Evolutionary conservation across 116 monocot genomes (phyloP), one percentile per base, ranked within the genome.

Genomic region (Iris pallida): DNA sequence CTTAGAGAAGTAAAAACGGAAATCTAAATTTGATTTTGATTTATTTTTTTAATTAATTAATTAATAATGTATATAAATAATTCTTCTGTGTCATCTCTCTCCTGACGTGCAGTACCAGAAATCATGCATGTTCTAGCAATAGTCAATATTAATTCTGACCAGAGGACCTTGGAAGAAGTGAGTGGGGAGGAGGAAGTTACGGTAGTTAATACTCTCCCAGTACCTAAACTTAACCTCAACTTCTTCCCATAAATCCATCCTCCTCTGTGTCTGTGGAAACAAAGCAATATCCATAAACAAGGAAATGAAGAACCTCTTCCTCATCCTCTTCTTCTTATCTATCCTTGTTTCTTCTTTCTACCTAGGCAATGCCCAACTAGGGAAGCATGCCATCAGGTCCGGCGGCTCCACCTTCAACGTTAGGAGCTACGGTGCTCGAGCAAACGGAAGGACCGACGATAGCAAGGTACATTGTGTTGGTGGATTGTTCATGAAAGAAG

Each of bases 391-490:
- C 13, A 16, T 14, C 15, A 55, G 12, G 44, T 17, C 20, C 44
- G 54, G 63, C 0, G 30, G 30, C 30, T 30, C 58, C 3, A 51
- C 12, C 20, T 79, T 73, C 64, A 68, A 69, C 5, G 79, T 79
- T 13, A 46, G 16, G 64, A 61, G 13, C 2, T 79, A 41, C 8
- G 79, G 79, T 6, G 79, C 79, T 12, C 14, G 51, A 16, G 79
- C 46, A 14, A 30, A 68, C 45, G 73, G 73, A 18, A 13, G 55
- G 42, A 65, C 15, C 30, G 79, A 79, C 5, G 73, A 79, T 10
- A 69, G 68, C 57, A 47, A 73, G 79, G 79, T 79, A 5, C 61
- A 14, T 45, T 45, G 16, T 62, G n/a, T n/a, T n/a, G n/a, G n/a
- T n/a, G n/a, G n/a, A n/a, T n/a, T n/a, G n/a, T n/a, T n/a, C n/a